Base-by-base conservation (phyloP, 257 asterid species). In the Forsythia suspensa region DNA sequence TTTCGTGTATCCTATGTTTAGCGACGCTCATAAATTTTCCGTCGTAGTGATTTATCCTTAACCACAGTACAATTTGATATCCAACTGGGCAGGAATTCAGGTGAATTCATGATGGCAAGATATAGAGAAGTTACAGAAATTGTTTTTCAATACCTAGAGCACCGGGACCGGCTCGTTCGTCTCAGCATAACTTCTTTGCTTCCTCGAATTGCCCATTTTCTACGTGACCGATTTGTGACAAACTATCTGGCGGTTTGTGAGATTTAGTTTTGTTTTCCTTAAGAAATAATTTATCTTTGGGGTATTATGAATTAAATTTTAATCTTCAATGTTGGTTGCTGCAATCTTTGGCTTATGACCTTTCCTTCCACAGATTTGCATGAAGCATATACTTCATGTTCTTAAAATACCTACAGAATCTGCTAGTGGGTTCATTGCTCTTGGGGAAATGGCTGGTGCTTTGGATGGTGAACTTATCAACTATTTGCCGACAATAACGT, bases 401-500 rank as follows among this genome's bases (percentile, higher is more conserved):
- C 97, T 96, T 67, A 94, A 92, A 87, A 87, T 92, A 82, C 99
- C 98, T 24, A 97, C 98, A 15, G 99, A 96, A 83, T 93, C 97
- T 82, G 94, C 95, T 63, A 92, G 99, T 81, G 99, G 99, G 81
- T 96, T 96, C 91, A 92, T 92, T 82, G 99, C 99, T 77, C 97
- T 96, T 29, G 99, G 99, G 82, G 99, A 96, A 90, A 96, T 96
- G 99, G 98, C 99, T 82, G 99, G 97, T 83, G 99, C 99, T 40
- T 88, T 96, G 87, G 98, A 94, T 79, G 99, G 99, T 74, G 98
- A 96, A 86, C 98, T 96, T 84, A 83, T 88, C 41, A 85, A 94
- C 84, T 96, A 94, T 94, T 88, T 96, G 99, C 97, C 98, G 94
- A 96, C 93, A 90, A 94, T 96, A 91, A 94, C 97, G 40, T 77